phyloP scores from a whole-genome alignment of 2,329 filamentous ascomycete species.

The Hypomyces perniciosus region DNA sequence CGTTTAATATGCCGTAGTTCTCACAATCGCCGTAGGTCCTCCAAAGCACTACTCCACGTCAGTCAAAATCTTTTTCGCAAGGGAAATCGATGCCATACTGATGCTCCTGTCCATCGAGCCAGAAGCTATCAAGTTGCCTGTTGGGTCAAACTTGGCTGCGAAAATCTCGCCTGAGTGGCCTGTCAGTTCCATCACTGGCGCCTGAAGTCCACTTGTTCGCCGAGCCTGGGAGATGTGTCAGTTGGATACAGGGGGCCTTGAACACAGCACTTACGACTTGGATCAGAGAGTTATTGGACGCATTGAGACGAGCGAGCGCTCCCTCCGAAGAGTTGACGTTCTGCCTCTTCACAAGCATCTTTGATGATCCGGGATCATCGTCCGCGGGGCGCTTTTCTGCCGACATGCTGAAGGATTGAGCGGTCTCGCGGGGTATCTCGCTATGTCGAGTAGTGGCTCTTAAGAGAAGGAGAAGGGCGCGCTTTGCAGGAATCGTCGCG shows the following conservation, averaged over 20 bases:
- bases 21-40: conserved; percentile 86
- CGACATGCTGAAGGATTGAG: conserved; percentile 55
- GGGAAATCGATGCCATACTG: conserved; percentile 44
- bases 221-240: conserved; percentile 49
- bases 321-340: conserved; percentile 52
- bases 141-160: conserved; percentile 80
- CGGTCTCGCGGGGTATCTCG: not conserved
- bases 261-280: conserved; percentile 39
- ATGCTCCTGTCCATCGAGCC: conserved; percentile 93
- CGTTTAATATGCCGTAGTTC: conserved; percentile 84
- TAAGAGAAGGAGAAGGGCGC: not conserved
- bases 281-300: conserved; percentile 41
- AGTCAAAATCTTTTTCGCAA: conserved; percentile 5
- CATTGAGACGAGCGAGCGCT: conserved; percentile 46
- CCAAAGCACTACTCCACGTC: conserved; percentile 67
- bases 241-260: too few relatives aligned
- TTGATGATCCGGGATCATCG: conserved; percentile 70
- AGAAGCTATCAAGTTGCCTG: conserved; percentile 83
- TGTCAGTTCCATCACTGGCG: conserved; percentile 89
- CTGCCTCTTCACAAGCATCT: conserved; percentile 84
- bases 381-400: conserved; percentile 89
- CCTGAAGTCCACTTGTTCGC: conserved; percentile 75
- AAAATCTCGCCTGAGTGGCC: conserved; percentile 85
- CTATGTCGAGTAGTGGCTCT: not conserved
- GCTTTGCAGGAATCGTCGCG: too few relatives aligned